Evolutionary conservation across 805 yeast genomes (phyloP).

Genomic region (Saccharomycopsis schoenii): DNA sequence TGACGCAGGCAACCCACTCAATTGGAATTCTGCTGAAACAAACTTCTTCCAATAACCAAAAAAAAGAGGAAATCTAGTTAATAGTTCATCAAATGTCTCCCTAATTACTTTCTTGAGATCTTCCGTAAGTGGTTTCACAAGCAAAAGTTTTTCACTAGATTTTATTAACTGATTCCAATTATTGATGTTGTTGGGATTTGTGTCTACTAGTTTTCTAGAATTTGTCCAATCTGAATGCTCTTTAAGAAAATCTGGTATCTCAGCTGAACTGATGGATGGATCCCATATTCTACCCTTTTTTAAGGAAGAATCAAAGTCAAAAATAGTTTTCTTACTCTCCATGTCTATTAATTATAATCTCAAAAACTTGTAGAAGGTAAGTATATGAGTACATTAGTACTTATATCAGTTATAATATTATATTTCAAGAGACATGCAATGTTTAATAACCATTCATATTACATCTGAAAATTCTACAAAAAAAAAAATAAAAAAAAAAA

Average conservation of each 20-base stretch:
- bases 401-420: no score
- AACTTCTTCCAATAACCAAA: conserved; percentile 57
- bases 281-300: background rate
- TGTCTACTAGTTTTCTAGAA: conserved; percentile 20
- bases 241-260: conserved; percentile 13
- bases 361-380: no score
- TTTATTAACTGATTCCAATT: conserved; percentile 14
- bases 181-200: conserved; percentile 3
- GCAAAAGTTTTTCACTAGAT: conserved; percentile 3
- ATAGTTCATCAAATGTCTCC: conserved; percentile 31
- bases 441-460: background rate
- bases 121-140: conserved; percentile 9
- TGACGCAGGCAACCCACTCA: conserved; percentile 45
- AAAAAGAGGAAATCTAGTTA: conserved; percentile 48
- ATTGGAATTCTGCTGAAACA: conserved; percentile 43
- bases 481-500: background rate
- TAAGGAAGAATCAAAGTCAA: background rate
- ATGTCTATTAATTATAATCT: background rate
- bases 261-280: background rate
- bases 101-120: conserved; percentile 16
- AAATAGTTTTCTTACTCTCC: background rate
- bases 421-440: no score
- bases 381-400: no score
- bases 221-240: conserved; percentile 22
- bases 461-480: background rate